Evolutionary conservation across 306 rosid species (phyloP).

Genomic region (Quillaja saponaria): DNA sequence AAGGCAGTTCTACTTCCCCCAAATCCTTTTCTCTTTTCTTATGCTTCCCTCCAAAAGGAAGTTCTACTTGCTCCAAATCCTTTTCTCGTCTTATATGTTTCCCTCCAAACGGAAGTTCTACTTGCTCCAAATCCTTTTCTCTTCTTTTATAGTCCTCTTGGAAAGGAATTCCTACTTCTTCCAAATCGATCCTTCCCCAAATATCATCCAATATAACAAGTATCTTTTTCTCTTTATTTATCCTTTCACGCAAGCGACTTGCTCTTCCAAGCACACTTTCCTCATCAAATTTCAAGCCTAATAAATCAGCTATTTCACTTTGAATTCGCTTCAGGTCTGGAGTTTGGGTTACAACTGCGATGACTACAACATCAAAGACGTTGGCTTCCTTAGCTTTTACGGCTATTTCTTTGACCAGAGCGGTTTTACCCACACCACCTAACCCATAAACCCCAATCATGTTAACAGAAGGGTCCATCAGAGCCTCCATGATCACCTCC

Average conservation of each 20-base stretch:
- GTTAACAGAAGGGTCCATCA: neutral
- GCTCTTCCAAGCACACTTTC: neutral
- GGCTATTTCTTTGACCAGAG: neutral
- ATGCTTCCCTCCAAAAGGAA: no score
- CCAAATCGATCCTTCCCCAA: neutral
- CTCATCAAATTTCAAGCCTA: accelerated
- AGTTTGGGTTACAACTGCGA: neutral
- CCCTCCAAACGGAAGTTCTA: no score
- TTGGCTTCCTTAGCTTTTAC: neutral
- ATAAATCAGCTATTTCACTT: accelerated
- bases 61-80: no score
- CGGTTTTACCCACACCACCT: no score
- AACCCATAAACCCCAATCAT: accelerated
- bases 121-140: no score
- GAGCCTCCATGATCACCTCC: accelerated
- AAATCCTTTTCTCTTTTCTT: no score
- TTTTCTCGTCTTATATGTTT: no score
- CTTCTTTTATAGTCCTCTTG: neutral
- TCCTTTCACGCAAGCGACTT: neutral
- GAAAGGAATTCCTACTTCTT: neutral
- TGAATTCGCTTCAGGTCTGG: neutral
- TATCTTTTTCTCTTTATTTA: neutral
- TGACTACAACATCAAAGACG: accelerated
- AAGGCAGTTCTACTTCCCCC: no score
- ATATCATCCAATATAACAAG: neutral